Conservation (phyloP, 495 filamentous ascomycete species). For the Aspergillus kassunensis region DNA sequence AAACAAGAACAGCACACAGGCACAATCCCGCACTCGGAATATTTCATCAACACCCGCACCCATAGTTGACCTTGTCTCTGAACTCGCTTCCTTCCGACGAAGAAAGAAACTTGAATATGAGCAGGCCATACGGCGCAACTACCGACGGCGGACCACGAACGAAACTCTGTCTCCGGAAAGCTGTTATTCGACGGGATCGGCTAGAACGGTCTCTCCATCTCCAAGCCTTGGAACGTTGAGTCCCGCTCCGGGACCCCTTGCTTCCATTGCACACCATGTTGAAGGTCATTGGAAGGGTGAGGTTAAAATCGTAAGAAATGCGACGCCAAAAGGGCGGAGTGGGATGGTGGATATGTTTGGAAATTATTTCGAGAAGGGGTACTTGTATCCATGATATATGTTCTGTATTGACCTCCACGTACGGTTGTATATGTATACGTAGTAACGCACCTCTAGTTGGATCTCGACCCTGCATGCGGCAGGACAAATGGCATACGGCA, state of each 20-base stretch:
- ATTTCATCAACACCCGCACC: constrained; percentile 7
- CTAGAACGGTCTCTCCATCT: constrained; percentile 14
- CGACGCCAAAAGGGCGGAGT: constrained; percentile 38
- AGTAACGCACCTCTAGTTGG: too few relatives aligned
- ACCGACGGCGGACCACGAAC: constrained; percentile 25
- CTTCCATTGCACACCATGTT: constrained; percentile 33
- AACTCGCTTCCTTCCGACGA: constrained; percentile 46
- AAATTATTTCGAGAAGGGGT: constrained; percentile 52
- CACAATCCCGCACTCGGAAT: neutral
- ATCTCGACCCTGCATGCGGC: too few relatives aligned
- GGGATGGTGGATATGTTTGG: constrained; percentile 51
- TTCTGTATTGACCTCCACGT: too few relatives aligned
- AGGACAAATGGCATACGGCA: too few relatives aligned
- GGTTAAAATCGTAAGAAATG: constrained; percentile 46
- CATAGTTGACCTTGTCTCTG: constrained; percentile 44
- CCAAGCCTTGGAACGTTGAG: constrained; percentile 2
- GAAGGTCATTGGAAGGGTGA: constrained; percentile 55
- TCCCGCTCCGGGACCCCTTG: constrained; percentile 15
- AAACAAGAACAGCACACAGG: neutral
- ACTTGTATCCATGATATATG: constrained; percentile 42
- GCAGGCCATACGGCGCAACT: constrained; percentile 26
- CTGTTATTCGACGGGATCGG: constrained; percentile 10
- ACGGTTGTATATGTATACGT: too few relatives aligned
- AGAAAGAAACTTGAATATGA: constrained; percentile 45
- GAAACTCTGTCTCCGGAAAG: constrained; percentile 19